Conservation (phyloP, 345 rosid species). For the Schrenkiella parvula region DNA sequence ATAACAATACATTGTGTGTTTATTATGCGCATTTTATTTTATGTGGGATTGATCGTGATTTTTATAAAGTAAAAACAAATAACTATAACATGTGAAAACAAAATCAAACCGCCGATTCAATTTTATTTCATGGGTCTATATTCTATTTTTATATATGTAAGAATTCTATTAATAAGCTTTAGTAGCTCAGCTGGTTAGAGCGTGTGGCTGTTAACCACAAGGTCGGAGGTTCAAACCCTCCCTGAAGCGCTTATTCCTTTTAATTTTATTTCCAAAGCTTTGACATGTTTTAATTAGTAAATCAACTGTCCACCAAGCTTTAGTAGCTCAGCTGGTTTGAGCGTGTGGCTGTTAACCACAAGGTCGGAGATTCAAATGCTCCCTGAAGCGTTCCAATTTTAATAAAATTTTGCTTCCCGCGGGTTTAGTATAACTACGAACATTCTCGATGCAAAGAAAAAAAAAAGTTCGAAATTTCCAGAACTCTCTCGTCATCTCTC, state of each 20-base stretch:
- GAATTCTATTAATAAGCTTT: no score
- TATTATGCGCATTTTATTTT: no score
- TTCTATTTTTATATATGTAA: no score
- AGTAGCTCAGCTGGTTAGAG: constrained; percentile 90
- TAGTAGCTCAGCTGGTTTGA: constrained; percentile 21
- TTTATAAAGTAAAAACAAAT: no score
- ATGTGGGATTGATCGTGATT: no score
- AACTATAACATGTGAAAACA: no score
- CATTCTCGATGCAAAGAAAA: constrained; percentile 7
- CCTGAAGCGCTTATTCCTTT: constrained; percentile 3
- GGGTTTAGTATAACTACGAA: neutral
- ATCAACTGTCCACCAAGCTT: no score
- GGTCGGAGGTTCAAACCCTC: constrained; percentile 93
- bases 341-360: constrained; percentile 97
- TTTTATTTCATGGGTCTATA: no score
- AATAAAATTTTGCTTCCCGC: neutral
- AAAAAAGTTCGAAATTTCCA: constrained; percentile 15
- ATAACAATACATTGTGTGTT: no score
- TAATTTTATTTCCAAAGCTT: no score
- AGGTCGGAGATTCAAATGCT: constrained; percentile 93
- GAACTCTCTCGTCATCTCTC: constrained; percentile 19
- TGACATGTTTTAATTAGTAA: no score
- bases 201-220: constrained; percentile 97
- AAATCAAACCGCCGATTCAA: no score
- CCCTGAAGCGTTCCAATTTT: constrained; percentile 29